These are phyloP conservation scores for Cladosporium austrohemisphaericum DNA, from an alignment of 2,329 filamentous ascomycete species.

Conservation along the genomic window DNA sequence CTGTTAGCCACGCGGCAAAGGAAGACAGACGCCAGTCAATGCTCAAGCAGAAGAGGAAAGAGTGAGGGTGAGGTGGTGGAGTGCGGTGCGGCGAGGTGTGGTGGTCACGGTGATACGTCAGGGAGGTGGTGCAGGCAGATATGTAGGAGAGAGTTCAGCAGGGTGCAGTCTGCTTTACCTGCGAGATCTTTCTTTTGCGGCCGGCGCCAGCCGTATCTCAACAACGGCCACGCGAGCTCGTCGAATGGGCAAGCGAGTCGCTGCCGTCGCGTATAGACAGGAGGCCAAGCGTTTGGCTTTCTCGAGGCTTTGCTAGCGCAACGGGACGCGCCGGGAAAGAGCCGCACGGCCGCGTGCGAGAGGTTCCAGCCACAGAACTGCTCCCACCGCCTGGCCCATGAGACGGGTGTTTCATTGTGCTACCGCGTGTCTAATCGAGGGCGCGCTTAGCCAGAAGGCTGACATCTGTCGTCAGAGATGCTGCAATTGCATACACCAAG, in stretches of 20 bases:
- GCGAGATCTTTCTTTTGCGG: background rate
- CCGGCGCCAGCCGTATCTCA: constrained; percentile 11
- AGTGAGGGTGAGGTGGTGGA: background rate
- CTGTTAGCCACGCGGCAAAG: background rate
- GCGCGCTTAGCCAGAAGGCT: too few species aligned
- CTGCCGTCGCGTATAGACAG: constrained; percentile 7
- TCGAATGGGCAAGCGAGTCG: constrained; percentile 12
- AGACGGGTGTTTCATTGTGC: constrained; percentile 10
- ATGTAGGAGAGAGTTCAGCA: constrained; percentile 9
- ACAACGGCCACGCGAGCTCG: constrained; percentile 6
- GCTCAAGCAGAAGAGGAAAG: background rate
- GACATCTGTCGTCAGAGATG: too few species aligned
- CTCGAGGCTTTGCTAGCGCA: background rate
- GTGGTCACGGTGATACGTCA: constrained; percentile 11
- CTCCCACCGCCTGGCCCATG: background rate
- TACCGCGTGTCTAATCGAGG: background rate
- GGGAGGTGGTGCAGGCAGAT: constrained; percentile 5
- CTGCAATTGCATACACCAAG: too few species aligned
- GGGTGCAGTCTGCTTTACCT: background rate
- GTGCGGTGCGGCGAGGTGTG: background rate
- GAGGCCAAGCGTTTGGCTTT: constrained; percentile 15
- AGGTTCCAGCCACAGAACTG: background rate
- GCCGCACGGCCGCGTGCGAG: background rate
- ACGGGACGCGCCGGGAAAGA: background rate
- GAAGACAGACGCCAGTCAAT: background rate